Conservation (phyloP, 441 rosid genomes). For the Pelargonium citronellum region DNA sequence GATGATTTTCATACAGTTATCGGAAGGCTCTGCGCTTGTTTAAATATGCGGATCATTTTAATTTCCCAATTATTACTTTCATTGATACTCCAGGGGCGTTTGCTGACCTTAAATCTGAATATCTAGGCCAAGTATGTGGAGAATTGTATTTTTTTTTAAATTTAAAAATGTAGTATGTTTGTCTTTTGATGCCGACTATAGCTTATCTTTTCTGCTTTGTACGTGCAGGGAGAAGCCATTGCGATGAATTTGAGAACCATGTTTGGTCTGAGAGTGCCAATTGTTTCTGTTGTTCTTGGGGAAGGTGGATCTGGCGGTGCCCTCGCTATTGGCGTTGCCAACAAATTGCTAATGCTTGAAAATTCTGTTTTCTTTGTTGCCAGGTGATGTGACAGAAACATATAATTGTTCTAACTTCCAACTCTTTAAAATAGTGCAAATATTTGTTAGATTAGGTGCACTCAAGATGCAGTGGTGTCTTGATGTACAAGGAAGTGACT, state of each 20-base stretch:
- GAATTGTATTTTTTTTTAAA: background rate
- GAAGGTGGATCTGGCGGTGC: constrained; percentile 99
- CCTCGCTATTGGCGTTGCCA: constrained; percentile 83
- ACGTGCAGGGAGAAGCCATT: constrained; percentile 85
- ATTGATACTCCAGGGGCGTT: constrained; percentile 92
- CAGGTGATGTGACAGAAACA: constrained; percentile 43
- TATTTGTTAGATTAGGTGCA: background rate
- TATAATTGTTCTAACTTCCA: constrained; percentile 8
- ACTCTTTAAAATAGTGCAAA: background rate
- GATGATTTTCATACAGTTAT: constrained; percentile 40
- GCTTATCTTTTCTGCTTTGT: constrained; percentile 21
- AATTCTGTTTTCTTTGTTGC: constrained; percentile 91
- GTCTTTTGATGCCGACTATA: background rate
- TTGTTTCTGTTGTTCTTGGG: constrained; percentile 81
- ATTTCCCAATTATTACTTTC: constrained; percentile 83
- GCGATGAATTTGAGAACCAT: constrained; percentile 81
- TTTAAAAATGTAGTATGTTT: too few species aligned
- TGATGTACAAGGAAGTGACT: background rate
- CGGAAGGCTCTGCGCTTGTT: constrained; percentile 92
- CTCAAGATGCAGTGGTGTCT: background rate
- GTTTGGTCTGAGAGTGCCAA: constrained; percentile 89
- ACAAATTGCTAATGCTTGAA: constrained; percentile 84
- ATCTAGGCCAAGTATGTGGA: constrained; percentile 63
- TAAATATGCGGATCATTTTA: constrained; percentile 90
- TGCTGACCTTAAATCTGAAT: constrained; percentile 85